phyloP scores from a whole-genome alignment of 441 rosid genomes.

The Melastoma candidum region DNA sequence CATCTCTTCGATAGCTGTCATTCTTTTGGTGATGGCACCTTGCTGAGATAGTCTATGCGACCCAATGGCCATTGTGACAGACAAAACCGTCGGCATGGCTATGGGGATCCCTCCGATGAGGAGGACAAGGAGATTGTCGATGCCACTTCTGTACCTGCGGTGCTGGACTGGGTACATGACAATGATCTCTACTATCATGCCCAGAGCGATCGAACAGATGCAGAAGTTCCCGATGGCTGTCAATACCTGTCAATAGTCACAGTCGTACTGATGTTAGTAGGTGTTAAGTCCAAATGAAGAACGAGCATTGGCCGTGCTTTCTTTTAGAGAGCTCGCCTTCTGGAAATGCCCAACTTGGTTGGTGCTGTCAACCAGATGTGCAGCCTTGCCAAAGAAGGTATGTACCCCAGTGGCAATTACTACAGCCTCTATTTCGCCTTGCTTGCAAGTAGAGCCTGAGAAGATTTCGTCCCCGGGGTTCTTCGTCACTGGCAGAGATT shows the following conservation, averaged over 20 bases:
- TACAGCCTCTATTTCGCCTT: constrained; percentile 68
- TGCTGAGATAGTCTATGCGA: constrained; percentile 61
- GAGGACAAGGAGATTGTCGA: constrained; percentile 36
- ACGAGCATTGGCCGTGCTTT: neutral
- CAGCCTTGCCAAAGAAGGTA: constrained; percentile 75
- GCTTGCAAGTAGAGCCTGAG: constrained; percentile 68
- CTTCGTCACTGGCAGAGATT: constrained; percentile 55
- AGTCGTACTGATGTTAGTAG: neutral
- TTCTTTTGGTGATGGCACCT: constrained; percentile 67
- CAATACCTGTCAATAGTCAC: constrained; percentile 29
- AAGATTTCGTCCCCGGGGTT: constrained; percentile 43
- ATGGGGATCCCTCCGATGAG: too few relatives aligned
- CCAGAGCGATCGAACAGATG: constrained; percentile 50
- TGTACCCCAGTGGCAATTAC: constrained; percentile 70
- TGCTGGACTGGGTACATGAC: constrained; percentile 63
- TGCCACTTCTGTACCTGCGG: constrained; percentile 49
- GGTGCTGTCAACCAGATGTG: constrained; percentile 66
- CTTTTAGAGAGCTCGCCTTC: constrained; percentile 19
- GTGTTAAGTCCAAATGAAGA: neutral
- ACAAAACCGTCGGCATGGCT: too few relatives aligned
- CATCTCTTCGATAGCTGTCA: constrained; percentile 72
- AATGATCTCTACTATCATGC: constrained; percentile 48
- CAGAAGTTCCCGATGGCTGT: constrained; percentile 74
- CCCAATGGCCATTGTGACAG: constrained; percentile 64
- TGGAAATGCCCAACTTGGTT: constrained; percentile 63